phyloP scores from a whole-genome alignment of 257 asterid genomes.

The Ballota nigra region DNA sequence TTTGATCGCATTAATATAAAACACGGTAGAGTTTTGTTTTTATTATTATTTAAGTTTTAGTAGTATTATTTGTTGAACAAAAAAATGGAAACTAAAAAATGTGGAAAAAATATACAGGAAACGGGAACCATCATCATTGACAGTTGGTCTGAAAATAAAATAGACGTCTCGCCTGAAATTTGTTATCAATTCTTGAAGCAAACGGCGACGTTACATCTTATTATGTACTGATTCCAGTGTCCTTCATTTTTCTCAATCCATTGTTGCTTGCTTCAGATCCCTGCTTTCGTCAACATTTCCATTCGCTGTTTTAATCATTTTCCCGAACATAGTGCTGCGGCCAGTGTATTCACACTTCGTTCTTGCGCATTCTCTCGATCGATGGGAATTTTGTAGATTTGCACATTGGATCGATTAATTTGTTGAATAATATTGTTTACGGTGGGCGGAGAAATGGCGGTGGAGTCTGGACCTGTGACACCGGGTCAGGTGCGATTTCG shows the following conservation, averaged over 20 bases:
- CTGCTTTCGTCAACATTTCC: slow-evolving; percentile 27
- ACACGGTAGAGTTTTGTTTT: no score
- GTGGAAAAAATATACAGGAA: slow-evolving; percentile 6
- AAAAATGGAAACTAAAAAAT: neutral
- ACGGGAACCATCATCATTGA: slow-evolving; percentile 33
- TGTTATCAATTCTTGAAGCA: slow-evolving; percentile 45
- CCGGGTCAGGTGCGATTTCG: slow-evolving; percentile 60
- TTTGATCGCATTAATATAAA: neutral
- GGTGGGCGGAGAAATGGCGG: slow-evolving; percentile 42
- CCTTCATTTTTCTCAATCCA: slow-evolving; percentile 16
- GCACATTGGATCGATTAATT: slow-evolving; percentile 26
- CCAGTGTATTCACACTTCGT: slow-evolving; percentile 10
- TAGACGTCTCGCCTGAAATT: slow-evolving; percentile 31
- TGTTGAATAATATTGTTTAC: neutral
- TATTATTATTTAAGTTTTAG: no score
- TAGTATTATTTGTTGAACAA: neutral
- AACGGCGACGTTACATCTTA: slow-evolving; percentile 47
- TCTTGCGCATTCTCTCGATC: slow-evolving; percentile 17
- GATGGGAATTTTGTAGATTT: slow-evolving; percentile 32
- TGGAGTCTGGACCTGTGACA: slow-evolving; percentile 65
- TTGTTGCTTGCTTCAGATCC: slow-evolving; percentile 55
- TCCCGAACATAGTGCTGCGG: slow-evolving; percentile 4
- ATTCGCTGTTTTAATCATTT: slow-evolving; percentile 10
- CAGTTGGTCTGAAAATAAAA: slow-evolving; percentile 32
- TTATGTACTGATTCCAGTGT: slow-evolving; percentile 17